Evolutionary conservation across 148 eudicot genomes (phyloP), one percentile per base, ranked within the genome.

Genomic region (Tetragonia tetragonoides): DNA sequence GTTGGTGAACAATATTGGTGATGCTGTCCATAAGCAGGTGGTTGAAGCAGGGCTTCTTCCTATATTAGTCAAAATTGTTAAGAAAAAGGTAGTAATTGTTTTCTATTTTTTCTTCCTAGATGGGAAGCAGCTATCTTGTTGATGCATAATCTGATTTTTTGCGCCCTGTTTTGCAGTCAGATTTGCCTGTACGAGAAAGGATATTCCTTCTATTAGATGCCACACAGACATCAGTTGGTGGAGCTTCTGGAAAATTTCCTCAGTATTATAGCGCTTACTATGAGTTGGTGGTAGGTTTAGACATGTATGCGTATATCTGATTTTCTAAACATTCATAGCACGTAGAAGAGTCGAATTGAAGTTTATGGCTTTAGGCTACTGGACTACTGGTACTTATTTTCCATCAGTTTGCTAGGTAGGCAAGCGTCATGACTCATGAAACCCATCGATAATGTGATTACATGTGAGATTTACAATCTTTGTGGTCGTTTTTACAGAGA

Each of bases 191-290:
- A 56, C 90, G 99, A 74, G 99, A 95, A 86, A 95, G 87, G 82
- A 89, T 91, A 81, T 95, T 95, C 83, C 97, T 91, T 81, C 97
- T 95, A 80, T 85, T 95, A 80, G 99, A 95, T 90, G 99, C 99
- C 23, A 94, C 99, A 66, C 97, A 93, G 76, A 93, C 97, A 69
- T 90, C 99, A 61, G 82, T 93, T 73, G 99, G 99, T 75, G 97
- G 97, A 82, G 88, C 86, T 63, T 86, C 92, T 57, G 97, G 97
- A 79, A 89, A 80, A 83, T 95, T 89, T 77, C 99, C 99, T 78
- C 92, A 95, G 68, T 93, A 95, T 85, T 95, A 95, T 82, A 76
- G 87, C 56, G 92, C 97, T 71, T 95, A 93, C 82, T 89, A 89
- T 84, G 99, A 95, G 75, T 85, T 95, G 75, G 97, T 93, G 97